A percentile compares a stretch with the other conserved stretches of the same genome.
Evolutionary conservation across 179 eudicot genomes (phyloP).

Genomic region (Spergularia azorica): DNA sequence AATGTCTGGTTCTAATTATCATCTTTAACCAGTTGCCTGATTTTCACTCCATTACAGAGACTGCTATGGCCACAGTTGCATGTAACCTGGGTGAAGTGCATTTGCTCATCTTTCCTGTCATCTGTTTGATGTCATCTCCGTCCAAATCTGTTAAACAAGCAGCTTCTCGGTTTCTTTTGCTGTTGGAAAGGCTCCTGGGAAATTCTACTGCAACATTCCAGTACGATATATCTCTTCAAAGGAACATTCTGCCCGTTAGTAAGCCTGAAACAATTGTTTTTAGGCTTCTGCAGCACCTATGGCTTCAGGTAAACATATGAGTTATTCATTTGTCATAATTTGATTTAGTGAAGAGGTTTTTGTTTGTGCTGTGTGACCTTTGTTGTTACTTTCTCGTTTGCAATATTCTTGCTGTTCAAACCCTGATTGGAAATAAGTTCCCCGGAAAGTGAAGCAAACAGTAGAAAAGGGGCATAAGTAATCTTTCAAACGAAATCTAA

Average conservation of each 20-base stretch:
- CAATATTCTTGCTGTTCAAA: too few relatives aligned
- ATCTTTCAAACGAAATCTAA: too few relatives aligned
- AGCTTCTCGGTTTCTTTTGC: conserved; percentile 56
- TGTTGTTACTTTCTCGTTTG: too few relatives aligned
- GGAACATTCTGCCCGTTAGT: conserved; percentile 39
- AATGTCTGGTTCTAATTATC: not conserved
- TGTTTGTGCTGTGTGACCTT: not conserved
- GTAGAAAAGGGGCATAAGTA: too few relatives aligned
- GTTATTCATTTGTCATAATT: not conserved
- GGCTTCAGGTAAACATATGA: conserved; percentile 70
- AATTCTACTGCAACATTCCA: conserved; percentile 29
- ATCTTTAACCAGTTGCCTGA: conserved; percentile 16
- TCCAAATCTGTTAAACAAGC: conserved; percentile 70
- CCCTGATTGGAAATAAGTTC: too few relatives aligned
- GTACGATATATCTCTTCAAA: conserved; percentile 24
- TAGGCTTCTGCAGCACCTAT: conserved; percentile 63
- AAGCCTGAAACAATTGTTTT: conserved; percentile 52
- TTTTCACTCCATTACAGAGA: conserved; percentile 42
- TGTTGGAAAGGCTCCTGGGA: conserved; percentile 52
- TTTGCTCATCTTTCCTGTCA: conserved; percentile 64
- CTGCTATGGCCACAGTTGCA: conserved; percentile 29
- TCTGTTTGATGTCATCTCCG: conserved; percentile 82
- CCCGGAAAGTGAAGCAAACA: too few relatives aligned
- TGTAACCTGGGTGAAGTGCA: conserved; percentile 47
- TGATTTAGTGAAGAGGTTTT: not conserved